Conservation (phyloP, 2,329 filamentous ascomycete species). For the Myrmaecium sp. region DNA sequence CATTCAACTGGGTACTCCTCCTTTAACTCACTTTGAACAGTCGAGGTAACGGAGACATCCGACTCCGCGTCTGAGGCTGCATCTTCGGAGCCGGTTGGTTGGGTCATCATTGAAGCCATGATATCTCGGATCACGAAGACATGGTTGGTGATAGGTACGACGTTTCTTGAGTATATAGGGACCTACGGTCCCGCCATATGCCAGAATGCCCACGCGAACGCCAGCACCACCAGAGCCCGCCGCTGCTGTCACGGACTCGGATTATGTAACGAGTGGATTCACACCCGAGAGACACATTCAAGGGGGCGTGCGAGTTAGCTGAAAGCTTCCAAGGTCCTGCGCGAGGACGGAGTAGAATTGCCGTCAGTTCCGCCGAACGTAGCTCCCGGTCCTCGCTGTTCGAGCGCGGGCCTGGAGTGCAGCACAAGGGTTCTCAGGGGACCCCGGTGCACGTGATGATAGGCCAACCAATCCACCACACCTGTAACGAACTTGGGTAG, state of each 20-base stretch:
- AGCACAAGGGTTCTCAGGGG: slow-evolving; percentile 1
- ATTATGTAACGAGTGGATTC: too few species aligned
- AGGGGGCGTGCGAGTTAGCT: too few species aligned
- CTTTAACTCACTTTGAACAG: slow-evolving; percentile 9
- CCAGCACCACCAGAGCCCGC: slow-evolving; percentile 1
- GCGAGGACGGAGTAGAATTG: too few species aligned
- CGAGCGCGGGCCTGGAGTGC: slow-evolving; percentile 1
- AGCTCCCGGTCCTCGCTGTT: slow-evolving; percentile 1
- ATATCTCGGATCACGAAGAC: slow-evolving; percentile 5
- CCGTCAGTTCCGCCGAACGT: neutral
- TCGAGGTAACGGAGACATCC: slow-evolving; percentile 41
- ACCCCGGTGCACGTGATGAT: slow-evolving; percentile 5
- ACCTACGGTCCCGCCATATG: neutral
- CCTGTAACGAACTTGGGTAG: too few species aligned
- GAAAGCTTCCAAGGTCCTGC: too few species aligned
- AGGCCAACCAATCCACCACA: slow-evolving; percentile 4
- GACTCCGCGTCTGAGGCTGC: slow-evolving; percentile 28
- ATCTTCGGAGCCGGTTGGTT: slow-evolving; percentile 7
- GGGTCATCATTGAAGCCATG: slow-evolving; percentile 6
- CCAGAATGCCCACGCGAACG: slow-evolving; percentile 1
- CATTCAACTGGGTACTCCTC: slow-evolving; percentile 10
- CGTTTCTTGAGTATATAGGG: neutral
- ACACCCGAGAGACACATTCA: too few species aligned
- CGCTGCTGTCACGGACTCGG: neutral
- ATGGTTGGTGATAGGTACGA: slow-evolving; percentile 4